These are phyloP conservation scores for Elongisporangium anandrum DNA, from an alignment of 352 stramenopile species.

Conservation along the genomic window DNA sequence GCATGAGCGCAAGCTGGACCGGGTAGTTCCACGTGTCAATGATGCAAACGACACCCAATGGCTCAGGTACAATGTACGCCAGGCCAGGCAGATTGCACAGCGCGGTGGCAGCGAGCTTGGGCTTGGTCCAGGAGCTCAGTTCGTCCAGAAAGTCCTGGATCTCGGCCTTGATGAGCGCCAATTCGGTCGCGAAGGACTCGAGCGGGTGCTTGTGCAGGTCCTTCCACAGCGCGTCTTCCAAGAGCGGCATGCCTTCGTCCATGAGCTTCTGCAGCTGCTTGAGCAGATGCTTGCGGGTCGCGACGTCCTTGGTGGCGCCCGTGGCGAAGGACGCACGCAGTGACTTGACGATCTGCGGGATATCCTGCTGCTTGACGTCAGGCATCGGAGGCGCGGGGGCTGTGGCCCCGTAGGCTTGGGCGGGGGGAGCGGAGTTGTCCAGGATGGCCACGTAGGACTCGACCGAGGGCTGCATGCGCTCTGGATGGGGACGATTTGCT, in stretches of 20 bases:
- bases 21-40: constrained; percentile 94
- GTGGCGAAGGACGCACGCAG: constrained; percentile 45
- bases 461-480: neutral
- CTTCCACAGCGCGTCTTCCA: constrained; percentile 53
- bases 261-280: constrained; percentile 43
- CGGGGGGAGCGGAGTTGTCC: constrained; percentile 6
- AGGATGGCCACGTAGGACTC: constrained; percentile 3
- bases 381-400: constrained; percentile 18
- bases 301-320: constrained; percentile 38
- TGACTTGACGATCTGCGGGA: constrained; percentile 32
- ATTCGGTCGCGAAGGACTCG: constrained; percentile 59
- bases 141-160: constrained; percentile 79
- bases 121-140: constrained; percentile 58
- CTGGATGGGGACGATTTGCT: no score
- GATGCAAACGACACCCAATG: constrained; percentile 84
- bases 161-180: constrained; percentile 37
- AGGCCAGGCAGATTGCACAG: constrained; percentile 49
- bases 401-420: neutral
- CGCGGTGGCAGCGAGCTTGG: constrained; percentile 42
- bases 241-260: constrained; percentile 32
- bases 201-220: constrained; percentile 70
- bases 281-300: constrained; percentile 39
- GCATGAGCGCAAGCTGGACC: constrained; percentile 68
- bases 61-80: constrained; percentile 64
- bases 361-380: constrained; percentile 53